These are phyloP conservation scores for Zasmidium cellare DNA, from an alignment of 2,329 filamentous ascomycete species.

Conservation along the genomic window DNA sequence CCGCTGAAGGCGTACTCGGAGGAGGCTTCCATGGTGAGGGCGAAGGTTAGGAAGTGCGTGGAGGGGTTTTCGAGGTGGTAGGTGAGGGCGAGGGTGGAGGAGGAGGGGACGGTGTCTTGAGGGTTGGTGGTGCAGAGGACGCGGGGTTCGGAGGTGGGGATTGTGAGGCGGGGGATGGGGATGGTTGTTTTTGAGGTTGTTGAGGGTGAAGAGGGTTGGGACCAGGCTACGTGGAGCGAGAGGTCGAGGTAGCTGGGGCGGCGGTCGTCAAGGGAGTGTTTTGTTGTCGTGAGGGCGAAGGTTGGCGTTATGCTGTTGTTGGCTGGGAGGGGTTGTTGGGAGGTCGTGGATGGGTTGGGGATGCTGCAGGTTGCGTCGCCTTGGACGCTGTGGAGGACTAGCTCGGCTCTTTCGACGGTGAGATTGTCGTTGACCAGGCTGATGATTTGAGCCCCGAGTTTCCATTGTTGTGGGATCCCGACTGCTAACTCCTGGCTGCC, in stretches of 20 bases:
- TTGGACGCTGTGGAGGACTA: slow-evolving; percentile 62
- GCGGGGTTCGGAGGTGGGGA: slow-evolving; percentile 82
- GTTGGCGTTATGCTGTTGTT: slow-evolving; percentile 12
- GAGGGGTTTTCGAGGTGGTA: slow-evolving; percentile 92
- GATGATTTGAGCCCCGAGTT: slow-evolving; percentile 66
- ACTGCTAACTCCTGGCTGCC: slow-evolving; percentile 34
- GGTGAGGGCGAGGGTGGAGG: slow-evolving; percentile 44
- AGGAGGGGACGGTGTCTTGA: slow-evolving; percentile 13
- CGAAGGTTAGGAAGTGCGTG: slow-evolving; percentile 91
- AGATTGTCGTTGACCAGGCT: slow-evolving; percentile 72
- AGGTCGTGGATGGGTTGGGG: slow-evolving; percentile 7
- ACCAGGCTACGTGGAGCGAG: slow-evolving; percentile 75
- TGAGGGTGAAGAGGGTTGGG: slow-evolving; percentile 45
- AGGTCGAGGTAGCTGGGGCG: slow-evolving; percentile 73
- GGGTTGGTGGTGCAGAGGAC: slow-evolving; percentile 66
- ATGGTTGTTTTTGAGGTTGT: slow-evolving; percentile 59
- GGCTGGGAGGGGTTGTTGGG: slow-evolving; percentile 17
- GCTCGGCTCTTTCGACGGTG: slow-evolving; percentile 62
- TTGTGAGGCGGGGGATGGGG: slow-evolving; percentile 74
- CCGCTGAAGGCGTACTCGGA: slow-evolving; percentile 93
- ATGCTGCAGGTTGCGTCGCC: slow-evolving; percentile 62
- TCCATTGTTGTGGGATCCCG: slow-evolving; percentile 81
- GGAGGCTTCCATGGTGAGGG: slow-evolving; percentile 85
- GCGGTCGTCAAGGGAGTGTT: slow-evolving; percentile 78
- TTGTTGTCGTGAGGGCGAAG: slow-evolving; percentile 65